Conservation (phyloP, 176 grass and related monocot genomes). For the Triticum aestivum region DNA sequence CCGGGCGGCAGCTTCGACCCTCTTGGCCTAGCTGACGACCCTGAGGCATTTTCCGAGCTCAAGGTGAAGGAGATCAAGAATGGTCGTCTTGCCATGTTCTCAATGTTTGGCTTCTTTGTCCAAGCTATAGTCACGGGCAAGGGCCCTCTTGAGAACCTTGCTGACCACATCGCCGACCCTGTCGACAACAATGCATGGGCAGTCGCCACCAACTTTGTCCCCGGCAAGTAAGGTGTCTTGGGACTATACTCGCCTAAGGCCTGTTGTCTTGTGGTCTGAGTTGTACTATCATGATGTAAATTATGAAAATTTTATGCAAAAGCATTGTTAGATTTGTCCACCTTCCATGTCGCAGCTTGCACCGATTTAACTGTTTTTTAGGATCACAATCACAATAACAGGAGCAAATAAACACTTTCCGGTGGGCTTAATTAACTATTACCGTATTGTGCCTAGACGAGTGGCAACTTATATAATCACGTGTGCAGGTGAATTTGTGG, state of each 20-base stretch:
- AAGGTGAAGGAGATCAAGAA: constrained; percentile 13
- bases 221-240: not conserved
- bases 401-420: not conserved
- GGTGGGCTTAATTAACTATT: not conserved
- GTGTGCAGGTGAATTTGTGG: too few relatives aligned
- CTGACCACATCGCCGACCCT: not conserved
- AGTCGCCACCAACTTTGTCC: constrained; percentile 11
- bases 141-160: not conserved
- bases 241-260: not conserved
- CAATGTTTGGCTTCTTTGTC: constrained; percentile 1
- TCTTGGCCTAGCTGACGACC: not conserved
- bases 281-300: not conserved
- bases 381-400: not conserved
- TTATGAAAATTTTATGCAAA: not conserved
- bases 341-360: not conserved
- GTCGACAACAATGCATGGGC: constrained; percentile 1
- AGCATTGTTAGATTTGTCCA: not conserved
- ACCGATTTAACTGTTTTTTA: not conserved
- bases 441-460: not conserved
- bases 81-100: not conserved
- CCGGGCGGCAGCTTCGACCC: not conserved
- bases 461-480: not conserved
- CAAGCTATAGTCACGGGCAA: not conserved
- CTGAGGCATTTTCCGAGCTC: not conserved
- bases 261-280: not conserved